Evolutionary conservation across 495 filamentous ascomycete species (phyloP).

Genomic region (Hypoxylon perforatum): DNA sequence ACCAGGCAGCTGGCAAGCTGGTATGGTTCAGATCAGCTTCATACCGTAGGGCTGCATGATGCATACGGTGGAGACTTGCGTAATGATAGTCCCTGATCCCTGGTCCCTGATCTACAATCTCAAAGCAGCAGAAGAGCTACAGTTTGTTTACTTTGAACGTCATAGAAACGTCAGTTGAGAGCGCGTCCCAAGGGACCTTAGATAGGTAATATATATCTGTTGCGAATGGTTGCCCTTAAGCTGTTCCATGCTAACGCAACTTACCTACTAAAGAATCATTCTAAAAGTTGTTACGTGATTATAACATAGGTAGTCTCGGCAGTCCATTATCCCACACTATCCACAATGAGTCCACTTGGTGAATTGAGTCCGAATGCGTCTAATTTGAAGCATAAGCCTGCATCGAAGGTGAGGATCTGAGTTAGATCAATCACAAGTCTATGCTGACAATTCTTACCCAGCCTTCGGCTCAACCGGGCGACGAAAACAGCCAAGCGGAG

Average conservation of each 20-base stretch:
- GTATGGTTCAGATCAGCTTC: not conserved
- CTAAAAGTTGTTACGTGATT: too few relatives aligned
- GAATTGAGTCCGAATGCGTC: not conserved
- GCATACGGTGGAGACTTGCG: not conserved
- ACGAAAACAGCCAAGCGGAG: slow-evolving; percentile 6
- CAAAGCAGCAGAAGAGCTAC: not conserved
- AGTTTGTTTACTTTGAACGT: slow-evolving; percentile 1
- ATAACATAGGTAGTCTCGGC: too few relatives aligned
- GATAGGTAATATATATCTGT: too few relatives aligned
- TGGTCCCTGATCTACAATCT: not conserved
- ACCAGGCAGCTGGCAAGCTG: too few relatives aligned
- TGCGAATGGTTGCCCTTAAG: too few relatives aligned
- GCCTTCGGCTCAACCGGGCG: not conserved
- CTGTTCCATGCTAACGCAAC: too few relatives aligned
- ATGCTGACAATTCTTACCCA: not conserved
- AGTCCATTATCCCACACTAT: not conserved
- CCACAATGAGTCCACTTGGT: slow-evolving; percentile 3
- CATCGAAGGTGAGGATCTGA: not conserved
- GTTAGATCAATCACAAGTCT: not conserved
- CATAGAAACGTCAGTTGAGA: not conserved
- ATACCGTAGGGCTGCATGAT: not conserved
- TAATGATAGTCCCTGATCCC: not conserved
- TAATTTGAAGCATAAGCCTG: not conserved
- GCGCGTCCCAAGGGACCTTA: not conserved
- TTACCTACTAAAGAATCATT: too few relatives aligned